Percentiles rank a stretch among this genome's conserved stretches.
phyloP scores from a whole-genome alignment of 495 filamentous ascomycete genomes.

The Peziza echinospora region DNA sequence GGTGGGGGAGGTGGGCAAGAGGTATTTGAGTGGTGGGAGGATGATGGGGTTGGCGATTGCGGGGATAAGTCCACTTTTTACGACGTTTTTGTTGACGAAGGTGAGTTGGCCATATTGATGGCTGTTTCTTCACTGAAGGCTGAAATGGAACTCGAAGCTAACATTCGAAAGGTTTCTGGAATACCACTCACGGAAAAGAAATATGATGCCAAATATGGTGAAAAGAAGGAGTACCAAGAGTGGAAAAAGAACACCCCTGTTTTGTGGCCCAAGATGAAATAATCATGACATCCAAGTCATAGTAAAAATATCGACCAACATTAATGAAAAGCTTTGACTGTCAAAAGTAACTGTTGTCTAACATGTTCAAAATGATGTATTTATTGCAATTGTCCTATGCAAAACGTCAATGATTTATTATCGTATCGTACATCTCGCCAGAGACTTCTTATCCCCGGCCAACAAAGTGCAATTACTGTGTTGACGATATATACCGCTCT shows the following conservation, averaged over 20 bases:
- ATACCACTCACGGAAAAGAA: slow-evolving; percentile 41
- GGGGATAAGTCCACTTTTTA: slow-evolving; percentile 38
- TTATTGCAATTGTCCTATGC: no score
- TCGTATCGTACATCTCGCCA: no score
- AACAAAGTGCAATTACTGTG: no score
- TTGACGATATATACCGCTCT: no score
- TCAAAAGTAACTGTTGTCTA: no score
- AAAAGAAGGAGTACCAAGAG: slow-evolving; percentile 38
- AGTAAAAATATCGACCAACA: background rate
- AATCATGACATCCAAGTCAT: background rate
- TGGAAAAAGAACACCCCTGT: slow-evolving; percentile 47
- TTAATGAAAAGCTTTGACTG: no score
- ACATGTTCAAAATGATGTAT: no score
- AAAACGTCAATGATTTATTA: no score
- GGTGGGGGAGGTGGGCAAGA: no score
- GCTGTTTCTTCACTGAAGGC: background rate
- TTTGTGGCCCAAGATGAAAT: slow-evolving; percentile 39
- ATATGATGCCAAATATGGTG: slow-evolving; percentile 41
- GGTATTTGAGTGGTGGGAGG: slow-evolving; percentile 17
- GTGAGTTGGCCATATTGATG: slow-evolving; percentile 19
- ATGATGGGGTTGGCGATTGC: slow-evolving; percentile 26
- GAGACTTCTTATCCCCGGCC: no score
- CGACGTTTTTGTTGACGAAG: slow-evolving; percentile 36
- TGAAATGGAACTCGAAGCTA: slow-evolving; percentile 2
- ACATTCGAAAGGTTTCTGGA: slow-evolving; percentile 27